Evolutionary conservation across 331 rosid genomes (phyloP), one percentile per base, ranked within the genome.

Genomic region (Erythrophleum ivorense): DNA sequence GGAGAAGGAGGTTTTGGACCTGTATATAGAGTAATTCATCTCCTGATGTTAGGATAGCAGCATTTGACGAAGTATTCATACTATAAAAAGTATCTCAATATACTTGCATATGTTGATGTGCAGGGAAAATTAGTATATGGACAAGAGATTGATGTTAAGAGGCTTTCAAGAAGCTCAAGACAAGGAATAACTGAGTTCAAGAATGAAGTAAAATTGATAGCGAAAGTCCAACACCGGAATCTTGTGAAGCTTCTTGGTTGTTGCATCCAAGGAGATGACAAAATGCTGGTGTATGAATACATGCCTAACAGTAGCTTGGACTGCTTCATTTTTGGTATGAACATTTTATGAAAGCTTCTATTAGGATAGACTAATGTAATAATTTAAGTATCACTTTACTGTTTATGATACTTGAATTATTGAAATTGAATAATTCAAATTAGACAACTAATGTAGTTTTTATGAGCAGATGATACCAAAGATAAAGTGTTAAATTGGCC

Each of bases 281-380:
- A 46, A 48, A 40, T 70, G 75, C 21, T 70, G 53, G 54, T 70
- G 4, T 70, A 70, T 46, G 75, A 70, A 70, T 70, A 45, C 75
- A 46, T 70, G 75, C 75, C 58, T 41, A 70, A 70, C 33, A 12
- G 6, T 6, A 70, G 75, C 58, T 41, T 70, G 18, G 75, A 70
- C 18, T 12, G 66, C 41, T 64, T 77, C 31, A 81, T 81, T 55
- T 85, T 85, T 10, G 83, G 88, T 85, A 85, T 11, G 79, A 36
- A 31, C 38, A n/a, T 75, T 29, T 11, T 2, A 21, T 16, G 40
- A 43, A 79, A 74, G 15, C 58, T 74, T 73, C 45, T 60, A 9
- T 21, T 53, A 69, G 8, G 55, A 31, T 53, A 16, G 19, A 78
- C 46, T 46, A 58, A 4, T 57, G n/a, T 60, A 15, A 6, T 21